Conservation (phyloP, 192 early-diverging fungal species). For the Linnemannia zychae region DNA sequence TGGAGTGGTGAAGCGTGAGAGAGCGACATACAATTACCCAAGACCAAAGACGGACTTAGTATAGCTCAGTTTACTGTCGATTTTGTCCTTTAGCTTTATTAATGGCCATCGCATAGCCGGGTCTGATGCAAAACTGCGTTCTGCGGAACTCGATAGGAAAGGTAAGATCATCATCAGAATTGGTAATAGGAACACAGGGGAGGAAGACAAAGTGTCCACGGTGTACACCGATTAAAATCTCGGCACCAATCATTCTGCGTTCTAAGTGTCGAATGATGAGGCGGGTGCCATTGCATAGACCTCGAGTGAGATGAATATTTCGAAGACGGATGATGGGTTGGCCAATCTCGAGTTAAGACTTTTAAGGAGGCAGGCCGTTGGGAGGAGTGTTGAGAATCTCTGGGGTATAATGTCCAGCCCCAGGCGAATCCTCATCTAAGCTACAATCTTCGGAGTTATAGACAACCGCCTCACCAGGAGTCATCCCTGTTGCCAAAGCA, state of each 20-base stretch:
- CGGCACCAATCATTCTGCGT: conserved; percentile 7
- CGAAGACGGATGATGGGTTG: conserved; percentile 21
- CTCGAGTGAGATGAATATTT: conserved; percentile 4
- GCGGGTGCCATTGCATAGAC: conserved; percentile 28
- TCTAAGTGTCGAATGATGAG: conserved; percentile 15
- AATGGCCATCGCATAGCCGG: conserved; percentile 33
- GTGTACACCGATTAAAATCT: conserved; percentile 16
- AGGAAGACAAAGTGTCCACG: conserved; percentile 6
- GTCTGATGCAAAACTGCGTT: conserved; percentile 24
- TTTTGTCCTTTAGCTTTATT: conserved; percentile 39
- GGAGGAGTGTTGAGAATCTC: conserved; percentile 25
- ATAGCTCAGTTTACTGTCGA: background rate
- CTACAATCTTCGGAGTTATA: conserved; percentile 5
- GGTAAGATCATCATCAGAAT: conserved; percentile 17
- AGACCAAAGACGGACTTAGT: conserved; percentile 19
- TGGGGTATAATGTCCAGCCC: conserved; percentile 7
- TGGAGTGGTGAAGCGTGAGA: conserved; percentile 8
- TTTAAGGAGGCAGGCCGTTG: conserved; percentile 13
- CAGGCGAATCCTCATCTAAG: background rate
- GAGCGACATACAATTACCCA: conserved; percentile 35
- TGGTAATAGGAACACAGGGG: conserved; percentile 7
- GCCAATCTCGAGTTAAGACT: conserved; percentile 11
- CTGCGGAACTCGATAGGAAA: conserved; percentile 19
- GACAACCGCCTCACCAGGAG: background rate
- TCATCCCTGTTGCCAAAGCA: conserved; percentile 15